phyloP scores from a whole-genome alignment of 768 basidiomycete genomes.

The Boletellus ananas region DNA sequence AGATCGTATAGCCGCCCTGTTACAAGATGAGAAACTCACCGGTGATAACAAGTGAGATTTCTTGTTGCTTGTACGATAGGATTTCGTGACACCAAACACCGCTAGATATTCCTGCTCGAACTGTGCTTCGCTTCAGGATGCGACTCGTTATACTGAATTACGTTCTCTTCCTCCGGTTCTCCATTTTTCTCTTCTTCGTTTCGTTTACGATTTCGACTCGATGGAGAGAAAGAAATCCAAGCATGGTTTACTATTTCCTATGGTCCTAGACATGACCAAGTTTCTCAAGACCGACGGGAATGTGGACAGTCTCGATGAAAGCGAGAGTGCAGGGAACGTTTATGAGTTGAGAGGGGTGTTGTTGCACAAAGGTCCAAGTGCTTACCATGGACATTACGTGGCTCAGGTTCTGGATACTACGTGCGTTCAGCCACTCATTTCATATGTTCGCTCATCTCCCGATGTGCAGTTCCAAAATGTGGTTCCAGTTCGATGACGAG shows the following conservation, averaged over 20 bases:
- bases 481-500: conserved; percentile 96
- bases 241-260: conserved; percentile 74
- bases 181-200: conserved; percentile 91
- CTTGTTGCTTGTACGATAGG: neutral
- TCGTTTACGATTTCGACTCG: conserved; percentile 76
- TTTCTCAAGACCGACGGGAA: conserved; percentile 43
- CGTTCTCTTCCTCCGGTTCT: conserved; percentile 77
- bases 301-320: conserved; percentile 11
- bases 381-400: conserved; percentile 88
- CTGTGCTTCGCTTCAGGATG: conserved; percentile 73
- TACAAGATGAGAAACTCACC: conserved; percentile 67
- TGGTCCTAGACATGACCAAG: conserved; percentile 63
- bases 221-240: conserved; percentile 88
- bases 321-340: conserved; percentile 30
- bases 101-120: conserved; percentile 74
- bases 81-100: neutral
- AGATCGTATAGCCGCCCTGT: conserved; percentile 60
- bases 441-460: conserved; percentile 2
- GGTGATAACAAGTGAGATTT: conserved; percentile 75
- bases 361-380: conserved; percentile 87
- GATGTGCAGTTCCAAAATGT: conserved; percentile 52
- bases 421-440: conserved; percentile 39
- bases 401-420: conserved; percentile 73
- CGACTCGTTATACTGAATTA: conserved; percentile 72
- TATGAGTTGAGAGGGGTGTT: conserved; percentile 87